Evolutionary conservation across 768 basidiomycete genomes (phyloP).

Genomic region (Suillus ampliporus): DNA sequence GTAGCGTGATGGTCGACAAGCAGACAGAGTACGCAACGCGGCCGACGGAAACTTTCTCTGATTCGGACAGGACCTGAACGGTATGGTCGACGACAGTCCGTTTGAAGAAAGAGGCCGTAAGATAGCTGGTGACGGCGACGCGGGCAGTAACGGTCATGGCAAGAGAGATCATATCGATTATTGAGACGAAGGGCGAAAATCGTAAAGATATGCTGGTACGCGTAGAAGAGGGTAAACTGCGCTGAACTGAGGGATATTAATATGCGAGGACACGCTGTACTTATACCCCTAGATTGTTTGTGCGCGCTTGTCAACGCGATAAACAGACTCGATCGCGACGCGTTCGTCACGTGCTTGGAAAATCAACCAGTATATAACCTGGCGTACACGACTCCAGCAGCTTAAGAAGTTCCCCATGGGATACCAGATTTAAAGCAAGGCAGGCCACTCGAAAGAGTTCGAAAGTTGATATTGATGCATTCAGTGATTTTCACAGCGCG

Average conservation of each 20-base stretch:
- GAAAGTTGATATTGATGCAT: too few species aligned
- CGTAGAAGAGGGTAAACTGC: background rate
- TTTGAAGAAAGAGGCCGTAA: background rate
- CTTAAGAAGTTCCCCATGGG: background rate
- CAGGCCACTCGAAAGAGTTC: too few species aligned
- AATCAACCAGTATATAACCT: slow-evolving; percentile 1
- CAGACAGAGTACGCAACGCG: background rate
- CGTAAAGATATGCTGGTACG: background rate
- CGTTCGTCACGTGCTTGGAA: background rate
- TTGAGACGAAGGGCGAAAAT: too few species aligned
- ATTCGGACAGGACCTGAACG: background rate
- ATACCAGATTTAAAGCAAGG: background rate
- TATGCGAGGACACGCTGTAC: background rate
- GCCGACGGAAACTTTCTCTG: background rate
- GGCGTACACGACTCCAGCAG: background rate
- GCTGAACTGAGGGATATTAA: background rate
- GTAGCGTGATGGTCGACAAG: background rate
- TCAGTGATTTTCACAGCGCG: too few species aligned
- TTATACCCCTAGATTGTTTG: background rate
- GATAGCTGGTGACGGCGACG: background rate
- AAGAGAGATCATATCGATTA: background rate
- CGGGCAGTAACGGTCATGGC: background rate
- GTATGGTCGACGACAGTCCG: background rate
- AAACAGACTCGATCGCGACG: slow-evolving; percentile 1
- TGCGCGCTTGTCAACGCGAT: background rate